Evolutionary conservation across 2,329 filamentous ascomycete genomes (phyloP).

Genomic region (Colletotrichum chrysophilum): DNA sequence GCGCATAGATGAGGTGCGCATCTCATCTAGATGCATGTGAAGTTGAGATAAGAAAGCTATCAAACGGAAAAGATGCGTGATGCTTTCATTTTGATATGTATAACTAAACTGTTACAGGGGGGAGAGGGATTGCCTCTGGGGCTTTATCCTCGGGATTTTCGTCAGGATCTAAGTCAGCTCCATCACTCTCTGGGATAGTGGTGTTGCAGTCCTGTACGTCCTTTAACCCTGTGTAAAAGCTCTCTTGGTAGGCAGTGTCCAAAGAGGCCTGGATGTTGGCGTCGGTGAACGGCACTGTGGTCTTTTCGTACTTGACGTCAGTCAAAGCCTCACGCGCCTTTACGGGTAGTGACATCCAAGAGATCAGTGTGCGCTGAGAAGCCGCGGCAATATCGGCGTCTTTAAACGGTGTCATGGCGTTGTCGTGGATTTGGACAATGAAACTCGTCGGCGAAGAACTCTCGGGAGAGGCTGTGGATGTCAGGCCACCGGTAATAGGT

Average conservation of each 20-base stretch:
- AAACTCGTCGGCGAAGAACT: neutral
- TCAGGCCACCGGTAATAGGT: neutral
- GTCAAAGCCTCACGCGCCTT: neutral
- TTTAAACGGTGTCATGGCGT: neutral
- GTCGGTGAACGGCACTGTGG: neutral
- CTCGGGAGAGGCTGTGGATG: neutral
- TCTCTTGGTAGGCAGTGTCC: neutral
- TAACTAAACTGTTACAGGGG: neutral
- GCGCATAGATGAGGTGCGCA: no score
- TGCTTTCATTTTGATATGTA: neutral
- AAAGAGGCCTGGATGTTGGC: neutral
- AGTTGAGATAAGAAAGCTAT: neutral
- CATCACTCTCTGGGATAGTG: neutral
- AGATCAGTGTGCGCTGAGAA: neutral
- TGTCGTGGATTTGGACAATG: neutral
- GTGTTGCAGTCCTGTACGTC: neutral
- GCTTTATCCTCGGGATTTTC: neutral
- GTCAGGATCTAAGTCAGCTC: neutral
- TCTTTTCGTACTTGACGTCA: neutral
- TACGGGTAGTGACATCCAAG: neutral
- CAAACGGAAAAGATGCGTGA: neutral
- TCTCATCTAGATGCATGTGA: accelerated
- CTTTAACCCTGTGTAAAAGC: neutral
- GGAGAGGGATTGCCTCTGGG: neutral
- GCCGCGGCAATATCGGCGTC: neutral